Evolutionary conservation across 768 basidiomycete species (phyloP).

Genomic region (Pleurotus tuber-regium): DNA sequence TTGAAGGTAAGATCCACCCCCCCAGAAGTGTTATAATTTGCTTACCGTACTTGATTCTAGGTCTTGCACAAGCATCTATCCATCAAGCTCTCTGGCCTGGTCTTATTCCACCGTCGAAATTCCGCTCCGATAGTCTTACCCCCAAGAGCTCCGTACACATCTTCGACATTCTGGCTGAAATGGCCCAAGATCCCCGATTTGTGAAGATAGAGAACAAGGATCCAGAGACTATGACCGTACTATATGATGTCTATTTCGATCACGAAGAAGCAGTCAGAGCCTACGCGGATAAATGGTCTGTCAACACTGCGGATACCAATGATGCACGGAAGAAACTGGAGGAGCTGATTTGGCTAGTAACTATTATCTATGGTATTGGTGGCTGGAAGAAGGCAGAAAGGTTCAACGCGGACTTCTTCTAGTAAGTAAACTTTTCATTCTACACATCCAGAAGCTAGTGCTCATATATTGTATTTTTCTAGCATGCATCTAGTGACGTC

Average conservation of each 20-base stretch:
- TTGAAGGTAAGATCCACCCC: slow-evolving; percentile 46
- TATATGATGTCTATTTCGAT: background rate
- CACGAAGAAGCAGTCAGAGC: slow-evolving; percentile 9
- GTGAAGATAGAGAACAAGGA: slow-evolving; percentile 9
- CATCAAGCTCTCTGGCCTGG: slow-evolving; percentile 37
- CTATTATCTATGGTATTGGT: slow-evolving; percentile 41
- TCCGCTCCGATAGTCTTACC: background rate
- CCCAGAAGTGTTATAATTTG: background rate
- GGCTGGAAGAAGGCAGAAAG: slow-evolving; percentile 17
- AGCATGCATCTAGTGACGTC: slow-evolving; percentile 63
- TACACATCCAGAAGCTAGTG: background rate
- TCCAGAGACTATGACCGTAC: slow-evolving; percentile 4
- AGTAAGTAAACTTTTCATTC: slow-evolving; percentile 31
- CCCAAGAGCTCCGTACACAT: slow-evolving; percentile 29
- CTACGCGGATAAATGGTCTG: slow-evolving; percentile 24
- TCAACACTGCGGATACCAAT: slow-evolving; percentile 14
- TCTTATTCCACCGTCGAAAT: slow-evolving; percentile 25
- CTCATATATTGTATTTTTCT: slow-evolving; percentile 9
- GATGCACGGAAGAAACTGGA: slow-evolving; percentile 46
- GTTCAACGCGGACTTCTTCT: slow-evolving; percentile 50
- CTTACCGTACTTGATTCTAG: slow-evolving; percentile 25
- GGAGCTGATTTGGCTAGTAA: slow-evolving; percentile 48
- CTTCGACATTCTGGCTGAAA: slow-evolving; percentile 50
- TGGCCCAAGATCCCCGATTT: slow-evolving; percentile 48
- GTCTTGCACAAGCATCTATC: slow-evolving; percentile 55